Conservation (phyloP, 2,329 filamentous ascomycete species). For the Diaporthe destruens region DNA sequence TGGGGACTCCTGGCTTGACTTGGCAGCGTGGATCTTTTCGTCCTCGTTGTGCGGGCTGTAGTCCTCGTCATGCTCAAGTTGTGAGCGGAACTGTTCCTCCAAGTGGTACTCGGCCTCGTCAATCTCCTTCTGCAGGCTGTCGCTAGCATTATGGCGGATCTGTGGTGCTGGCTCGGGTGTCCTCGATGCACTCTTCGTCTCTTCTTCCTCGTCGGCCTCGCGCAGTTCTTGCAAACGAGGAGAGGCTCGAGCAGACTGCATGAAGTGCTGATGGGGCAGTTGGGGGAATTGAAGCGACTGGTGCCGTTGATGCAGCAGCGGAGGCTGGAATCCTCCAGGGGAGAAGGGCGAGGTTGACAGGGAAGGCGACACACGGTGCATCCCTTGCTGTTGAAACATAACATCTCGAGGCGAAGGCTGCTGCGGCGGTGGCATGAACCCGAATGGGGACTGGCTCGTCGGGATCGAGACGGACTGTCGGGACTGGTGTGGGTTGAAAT, state of each 20-base stretch:
- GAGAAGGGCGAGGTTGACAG: constrained; percentile 71
- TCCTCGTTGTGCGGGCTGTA: constrained; percentile 73
- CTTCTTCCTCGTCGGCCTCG: constrained; percentile 77
- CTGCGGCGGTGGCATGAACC: constrained; percentile 72
- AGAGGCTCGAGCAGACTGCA: constrained; percentile 67
- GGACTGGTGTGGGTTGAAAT: constrained; percentile 79
- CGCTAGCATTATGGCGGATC: constrained; percentile 77
- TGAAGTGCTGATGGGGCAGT: constrained; percentile 68
- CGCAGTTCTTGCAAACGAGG: constrained; percentile 77
- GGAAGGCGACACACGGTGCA: constrained; percentile 74
- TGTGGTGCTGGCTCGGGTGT: constrained; percentile 64
- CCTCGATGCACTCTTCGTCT: constrained; percentile 65
- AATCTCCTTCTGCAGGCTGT: constrained; percentile 84
- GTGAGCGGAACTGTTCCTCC: constrained; percentile 82
- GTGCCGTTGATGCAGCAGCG: constrained; percentile 66
- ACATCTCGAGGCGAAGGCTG: constrained; percentile 71
- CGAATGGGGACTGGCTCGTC: constrained; percentile 54
- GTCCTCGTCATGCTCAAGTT: constrained; percentile 80
- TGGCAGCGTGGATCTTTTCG: constrained; percentile 47
- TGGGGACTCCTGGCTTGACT: constrained; percentile 54
- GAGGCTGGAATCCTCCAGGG: constrained; percentile 61
- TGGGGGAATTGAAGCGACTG: constrained; percentile 71
- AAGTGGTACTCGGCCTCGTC: constrained; percentile 89
- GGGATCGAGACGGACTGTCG: constrained; percentile 80
- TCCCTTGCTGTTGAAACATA: constrained; percentile 64